These are phyloP conservation scores for Penicillium sp. DNA, from an alignment of 2,329 filamentous ascomycete genomes.

Conservation along the genomic window DNA sequence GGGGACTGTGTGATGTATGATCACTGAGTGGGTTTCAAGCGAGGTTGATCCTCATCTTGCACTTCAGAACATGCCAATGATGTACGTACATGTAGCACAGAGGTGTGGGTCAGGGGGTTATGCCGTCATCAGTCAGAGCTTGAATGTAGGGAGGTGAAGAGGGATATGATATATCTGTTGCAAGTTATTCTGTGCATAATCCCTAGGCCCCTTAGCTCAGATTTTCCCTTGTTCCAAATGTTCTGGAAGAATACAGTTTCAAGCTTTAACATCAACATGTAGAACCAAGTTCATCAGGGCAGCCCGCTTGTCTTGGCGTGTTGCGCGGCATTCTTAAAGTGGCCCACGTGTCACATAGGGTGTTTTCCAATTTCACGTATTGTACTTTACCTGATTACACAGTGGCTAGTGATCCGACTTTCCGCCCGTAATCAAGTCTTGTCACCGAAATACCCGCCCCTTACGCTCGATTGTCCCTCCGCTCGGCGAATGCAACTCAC, in stretches of 20 bases:
- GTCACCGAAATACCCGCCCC: slow-evolving; percentile 13
- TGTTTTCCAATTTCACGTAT: background rate
- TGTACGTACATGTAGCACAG: slow-evolving; percentile 2
- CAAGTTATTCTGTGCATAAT: background rate
- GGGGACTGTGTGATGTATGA: background rate
- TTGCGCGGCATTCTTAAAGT: slow-evolving; percentile 5
- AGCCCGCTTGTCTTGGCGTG: background rate
- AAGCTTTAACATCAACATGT: background rate
- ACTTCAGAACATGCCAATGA: slow-evolving; percentile 7
- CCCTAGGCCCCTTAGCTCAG: background rate
- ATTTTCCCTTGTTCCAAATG: background rate
- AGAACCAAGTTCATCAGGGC: background rate
- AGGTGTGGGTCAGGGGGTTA: slow-evolving; percentile 12
- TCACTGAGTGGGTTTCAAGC: background rate
- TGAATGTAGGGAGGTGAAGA: slow-evolving; percentile 2
- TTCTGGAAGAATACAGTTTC: background rate
- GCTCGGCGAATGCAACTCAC: slow-evolving; percentile 18
- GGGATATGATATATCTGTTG: slow-evolving; percentile 1
- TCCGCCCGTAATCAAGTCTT: slow-evolving; percentile 1
- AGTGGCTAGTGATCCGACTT: background rate
- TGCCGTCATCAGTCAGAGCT: background rate
- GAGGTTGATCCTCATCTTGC: background rate
- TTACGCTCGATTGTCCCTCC: slow-evolving; percentile 8
- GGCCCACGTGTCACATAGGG: slow-evolving; percentile 1
- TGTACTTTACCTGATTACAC: background rate